phyloP scores from a whole-genome alignment of 768 basidiomycete genomes.

The Polyporus arcularius region DNA sequence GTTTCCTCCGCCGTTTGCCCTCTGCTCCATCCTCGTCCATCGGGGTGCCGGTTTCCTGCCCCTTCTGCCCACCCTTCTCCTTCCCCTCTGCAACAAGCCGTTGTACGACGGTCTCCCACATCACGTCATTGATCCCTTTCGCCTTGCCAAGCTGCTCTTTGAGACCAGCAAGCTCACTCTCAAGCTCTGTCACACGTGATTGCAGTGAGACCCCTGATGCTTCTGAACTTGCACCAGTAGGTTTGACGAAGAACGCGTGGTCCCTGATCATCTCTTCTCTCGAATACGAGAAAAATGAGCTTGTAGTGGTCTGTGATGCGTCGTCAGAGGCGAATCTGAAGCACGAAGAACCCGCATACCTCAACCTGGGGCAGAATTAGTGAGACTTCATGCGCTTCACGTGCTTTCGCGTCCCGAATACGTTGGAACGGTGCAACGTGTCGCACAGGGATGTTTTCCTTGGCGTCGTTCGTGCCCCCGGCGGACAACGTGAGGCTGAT shows the following conservation, averaged over 20 bases:
- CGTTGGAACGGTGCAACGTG: conserved; percentile 73
- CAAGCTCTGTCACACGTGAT: conserved; percentile 64
- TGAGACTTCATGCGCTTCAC: conserved; percentile 72
- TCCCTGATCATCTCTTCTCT: conserved; percentile 62
- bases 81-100: conserved; percentile 47
- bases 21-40: conserved; percentile 18
- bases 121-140: conserved; percentile 88
- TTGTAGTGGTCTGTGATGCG: conserved; percentile 18
- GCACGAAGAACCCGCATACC: conserved; percentile 32
- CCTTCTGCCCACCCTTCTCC: conserved; percentile 26
- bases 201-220: conserved; percentile 43
- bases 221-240: conserved; percentile 36
- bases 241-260: conserved; percentile 63
- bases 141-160: conserved; percentile 77
- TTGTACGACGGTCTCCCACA: conserved; percentile 89
- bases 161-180: conserved; percentile 67
- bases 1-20: conserved; percentile 20
- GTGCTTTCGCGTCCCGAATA: conserved; percentile 63
- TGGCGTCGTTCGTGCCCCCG: conserved; percentile 36
- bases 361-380: conserved; percentile 55
- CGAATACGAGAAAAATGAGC: conserved; percentile 40
- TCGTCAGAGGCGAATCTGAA: not conserved
- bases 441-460: conserved; percentile 65
- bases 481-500: conserved; percentile 53
- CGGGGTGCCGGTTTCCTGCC: conserved; percentile 7